Conservation (phyloP, 1,284 basidiomycete genomes). For the Omphalotus olearius region DNA sequence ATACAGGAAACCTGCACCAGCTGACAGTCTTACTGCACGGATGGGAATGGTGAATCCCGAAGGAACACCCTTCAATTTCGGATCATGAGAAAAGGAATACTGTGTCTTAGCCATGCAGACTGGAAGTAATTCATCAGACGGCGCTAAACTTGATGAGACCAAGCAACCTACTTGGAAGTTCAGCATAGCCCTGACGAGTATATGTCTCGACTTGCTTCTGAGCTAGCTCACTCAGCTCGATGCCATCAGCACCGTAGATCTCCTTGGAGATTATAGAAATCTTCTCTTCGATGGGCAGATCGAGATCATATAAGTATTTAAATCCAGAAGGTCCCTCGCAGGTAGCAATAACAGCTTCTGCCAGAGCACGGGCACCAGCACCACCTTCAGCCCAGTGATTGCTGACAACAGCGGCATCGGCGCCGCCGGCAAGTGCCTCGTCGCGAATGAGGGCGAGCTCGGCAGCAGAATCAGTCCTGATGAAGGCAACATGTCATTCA, state of each 20-base stretch:
- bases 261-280: slow-evolving; percentile 85
- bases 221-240: slow-evolving; percentile 80
- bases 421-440: slow-evolving; percentile 81
- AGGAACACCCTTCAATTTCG: slow-evolving; percentile 88
- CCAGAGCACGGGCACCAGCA: slow-evolving; percentile 81
- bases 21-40: slow-evolving; percentile 83
- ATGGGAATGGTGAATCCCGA: slow-evolving; percentile 91
- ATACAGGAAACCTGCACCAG: slow-evolving; percentile 93
- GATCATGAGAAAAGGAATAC: slow-evolving; percentile 93
- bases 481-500: neutral
- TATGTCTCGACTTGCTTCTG: slow-evolving; percentile 88
- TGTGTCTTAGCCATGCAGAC: slow-evolving; percentile 99
- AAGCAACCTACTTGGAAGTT: slow-evolving; percentile 68
- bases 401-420: slow-evolving; percentile 92
- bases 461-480: slow-evolving; percentile 84
- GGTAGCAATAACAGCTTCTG: slow-evolving; percentile 80
- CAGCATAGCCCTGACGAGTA: slow-evolving; percentile 83
- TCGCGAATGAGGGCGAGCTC: slow-evolving; percentile 86
- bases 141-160: neutral
- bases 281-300: slow-evolving; percentile 83
- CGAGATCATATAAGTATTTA: slow-evolving; percentile 87
- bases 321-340: slow-evolving; percentile 85
- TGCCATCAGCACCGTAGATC: slow-evolving; percentile 90
- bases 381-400: slow-evolving; percentile 98
- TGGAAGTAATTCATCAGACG: slow-evolving; percentile 23